Percentiles rank a stretch among this genome's conserved stretches.
These are phyloP conservation scores for Pythium oligandrum DNA, from an alignment of 352 stramenopile species.

Conservation along the genomic window DNA sequence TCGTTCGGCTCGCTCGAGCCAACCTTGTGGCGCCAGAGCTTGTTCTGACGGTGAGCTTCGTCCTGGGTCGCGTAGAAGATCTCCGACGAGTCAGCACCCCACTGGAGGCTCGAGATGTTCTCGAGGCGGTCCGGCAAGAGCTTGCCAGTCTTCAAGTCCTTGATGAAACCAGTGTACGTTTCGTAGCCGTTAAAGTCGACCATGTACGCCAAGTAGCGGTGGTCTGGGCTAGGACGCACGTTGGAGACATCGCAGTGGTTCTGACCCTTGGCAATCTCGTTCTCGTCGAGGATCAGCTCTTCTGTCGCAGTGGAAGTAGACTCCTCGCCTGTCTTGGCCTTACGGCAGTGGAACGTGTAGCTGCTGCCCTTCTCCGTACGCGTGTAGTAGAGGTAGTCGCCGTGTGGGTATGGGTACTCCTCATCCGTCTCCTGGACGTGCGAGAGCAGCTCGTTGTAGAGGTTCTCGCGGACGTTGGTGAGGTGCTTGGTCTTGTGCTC, in stretches of 20 bases:
- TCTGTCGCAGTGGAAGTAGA: conserved; percentile 63
- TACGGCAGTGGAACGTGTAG: conserved; percentile 78
- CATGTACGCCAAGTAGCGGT: conserved; percentile 92
- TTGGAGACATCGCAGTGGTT: conserved; percentile 79
- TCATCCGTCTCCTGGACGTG: conserved; percentile 89
- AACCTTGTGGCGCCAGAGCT: conserved; percentile 90
- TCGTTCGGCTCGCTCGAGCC: conserved; percentile 72
- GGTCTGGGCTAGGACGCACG: conserved; percentile 81
- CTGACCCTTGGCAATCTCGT: conserved; percentile 85
- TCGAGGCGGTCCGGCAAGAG: conserved; percentile 70
- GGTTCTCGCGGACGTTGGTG: conserved; percentile 56
- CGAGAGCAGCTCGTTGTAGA: conserved; percentile 93
- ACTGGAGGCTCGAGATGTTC: conserved; percentile 87
- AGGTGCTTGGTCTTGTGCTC: conserved; percentile 86
- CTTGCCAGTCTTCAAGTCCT: conserved; percentile 72
- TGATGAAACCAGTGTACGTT: conserved; percentile 90
- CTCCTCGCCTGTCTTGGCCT: conserved; percentile 34
- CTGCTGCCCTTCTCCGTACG: conserved; percentile 84
- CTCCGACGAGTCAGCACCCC: conserved; percentile 86
- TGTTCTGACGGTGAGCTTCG: conserved; percentile 90
- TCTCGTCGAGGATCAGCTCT: conserved; percentile 93
- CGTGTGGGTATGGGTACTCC: conserved; percentile 78
- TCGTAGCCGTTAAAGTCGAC: conserved; percentile 94
- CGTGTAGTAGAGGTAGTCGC: conserved; percentile 85
- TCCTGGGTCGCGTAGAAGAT: conserved; percentile 94